These are phyloP conservation scores for Pyrenophora teres DNA, from an alignment of 2,329 filamentous ascomycete genomes.

Conservation along the genomic window DNA sequence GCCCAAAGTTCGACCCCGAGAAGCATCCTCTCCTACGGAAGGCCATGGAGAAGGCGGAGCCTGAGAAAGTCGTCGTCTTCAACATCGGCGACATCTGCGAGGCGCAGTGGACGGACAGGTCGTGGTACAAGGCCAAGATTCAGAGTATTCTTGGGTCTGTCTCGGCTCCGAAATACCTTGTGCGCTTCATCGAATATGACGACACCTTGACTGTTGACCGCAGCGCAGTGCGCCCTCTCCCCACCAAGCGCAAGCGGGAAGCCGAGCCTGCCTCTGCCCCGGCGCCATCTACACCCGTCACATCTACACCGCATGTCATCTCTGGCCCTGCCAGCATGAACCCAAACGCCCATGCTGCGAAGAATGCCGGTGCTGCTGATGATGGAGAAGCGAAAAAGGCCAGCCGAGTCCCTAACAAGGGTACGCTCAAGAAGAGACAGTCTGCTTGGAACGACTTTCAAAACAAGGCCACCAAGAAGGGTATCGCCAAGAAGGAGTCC, in stretches of 20 bases:
- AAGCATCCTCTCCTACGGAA: slow-evolving; percentile 75
- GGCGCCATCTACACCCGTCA: slow-evolving; percentile 43
- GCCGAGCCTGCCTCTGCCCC: slow-evolving; percentile 72
- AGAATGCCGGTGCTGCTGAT: slow-evolving; percentile 66
- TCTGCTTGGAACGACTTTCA: slow-evolving; percentile 95
- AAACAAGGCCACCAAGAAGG: slow-evolving; percentile 65
- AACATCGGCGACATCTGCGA: slow-evolving; percentile 87
- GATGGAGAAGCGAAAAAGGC: slow-evolving; percentile 68
- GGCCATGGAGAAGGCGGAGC: slow-evolving; percentile 47
- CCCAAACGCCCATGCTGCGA: slow-evolving; percentile 66
- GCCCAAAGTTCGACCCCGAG: slow-evolving; percentile 74
- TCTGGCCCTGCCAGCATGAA: slow-evolving; percentile 71
- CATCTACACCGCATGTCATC: slow-evolving; percentile 59
- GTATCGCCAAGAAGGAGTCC: slow-evolving; percentile 85
- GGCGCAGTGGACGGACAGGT: slow-evolving; percentile 90
- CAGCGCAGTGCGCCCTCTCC: slow-evolving; percentile 39
- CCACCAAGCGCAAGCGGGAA: slow-evolving; percentile 69
- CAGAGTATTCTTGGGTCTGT: slow-evolving; percentile 91
- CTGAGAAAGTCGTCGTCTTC: slow-evolving; percentile 60
- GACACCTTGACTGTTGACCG: slow-evolving; percentile 78
- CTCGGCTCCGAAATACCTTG: slow-evolving; percentile 88
- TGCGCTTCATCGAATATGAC: slow-evolving; percentile 92
- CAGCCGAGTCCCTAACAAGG: slow-evolving; percentile 83
- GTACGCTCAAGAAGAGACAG: slow-evolving; percentile 88
- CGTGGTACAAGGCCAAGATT: slow-evolving; percentile 90